Conservation (phyloP, 495 filamentous ascomycete genomes). For the Aspergillus cavernicola region DNA sequence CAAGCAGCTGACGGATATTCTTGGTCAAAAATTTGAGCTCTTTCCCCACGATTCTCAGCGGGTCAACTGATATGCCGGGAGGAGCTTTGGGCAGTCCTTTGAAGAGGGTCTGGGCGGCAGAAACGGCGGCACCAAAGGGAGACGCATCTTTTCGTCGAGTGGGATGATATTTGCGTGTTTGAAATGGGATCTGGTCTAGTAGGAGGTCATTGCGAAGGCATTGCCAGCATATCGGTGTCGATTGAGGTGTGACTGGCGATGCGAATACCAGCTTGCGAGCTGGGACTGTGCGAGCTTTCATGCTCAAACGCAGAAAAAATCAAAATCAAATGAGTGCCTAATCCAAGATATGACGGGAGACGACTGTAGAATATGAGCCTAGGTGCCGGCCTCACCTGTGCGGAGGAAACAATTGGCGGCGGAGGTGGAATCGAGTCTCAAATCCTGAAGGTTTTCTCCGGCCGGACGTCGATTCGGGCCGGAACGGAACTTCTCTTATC, state of each 20-base stretch:
- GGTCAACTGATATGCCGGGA: slow-evolving; percentile 64
- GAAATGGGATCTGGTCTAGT: slow-evolving; percentile 22
- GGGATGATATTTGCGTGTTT: slow-evolving; percentile 42
- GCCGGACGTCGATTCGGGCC: slow-evolving; percentile 20
- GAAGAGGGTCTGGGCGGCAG: slow-evolving; percentile 74
- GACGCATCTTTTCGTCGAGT: slow-evolving; percentile 46
- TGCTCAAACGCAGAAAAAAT: slow-evolving; percentile 22
- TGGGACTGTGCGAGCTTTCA: slow-evolving; percentile 41
- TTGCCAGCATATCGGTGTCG: slow-evolving; percentile 39
- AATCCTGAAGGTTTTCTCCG: slow-evolving; percentile 8
- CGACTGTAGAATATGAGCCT: not conserved
- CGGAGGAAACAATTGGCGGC: not conserved
- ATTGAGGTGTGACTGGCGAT: slow-evolving; percentile 28
- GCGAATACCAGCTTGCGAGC: slow-evolving; percentile 40
- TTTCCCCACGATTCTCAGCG: slow-evolving; percentile 79
- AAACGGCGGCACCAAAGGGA: slow-evolving; percentile 64
- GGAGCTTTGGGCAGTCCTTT: slow-evolving; percentile 61
- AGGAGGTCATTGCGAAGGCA: slow-evolving; percentile 43
- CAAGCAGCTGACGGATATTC: slow-evolving; percentile 82
- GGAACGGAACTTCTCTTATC: too few relatives aligned
- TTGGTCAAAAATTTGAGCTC: slow-evolving; percentile 92
- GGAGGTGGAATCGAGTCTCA: slow-evolving; percentile 4
- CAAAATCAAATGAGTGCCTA: not conserved
- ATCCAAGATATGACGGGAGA: not conserved
- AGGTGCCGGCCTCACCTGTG: not conserved